Evolutionary conservation across 1,284 basidiomycete genomes (phyloP).

Genomic region (Puccinia coronata): DNA sequence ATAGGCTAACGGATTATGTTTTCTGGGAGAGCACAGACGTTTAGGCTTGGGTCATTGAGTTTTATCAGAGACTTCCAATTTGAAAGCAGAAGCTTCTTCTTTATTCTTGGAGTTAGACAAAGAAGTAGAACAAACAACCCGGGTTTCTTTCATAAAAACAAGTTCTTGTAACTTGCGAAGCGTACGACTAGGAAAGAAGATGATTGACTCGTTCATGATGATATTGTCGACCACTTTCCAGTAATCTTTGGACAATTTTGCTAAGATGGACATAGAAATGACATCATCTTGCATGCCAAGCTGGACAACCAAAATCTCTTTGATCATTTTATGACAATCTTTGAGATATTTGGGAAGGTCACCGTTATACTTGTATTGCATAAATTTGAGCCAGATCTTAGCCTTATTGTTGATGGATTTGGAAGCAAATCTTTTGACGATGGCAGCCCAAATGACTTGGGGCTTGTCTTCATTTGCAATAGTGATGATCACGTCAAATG

Average conservation of each 20-base stretch:
- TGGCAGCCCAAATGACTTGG: too few species aligned
- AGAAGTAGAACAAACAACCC: neutral
- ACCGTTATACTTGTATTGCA: neutral
- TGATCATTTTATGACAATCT: too few species aligned
- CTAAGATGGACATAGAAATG: neutral
- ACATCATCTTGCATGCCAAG: too few species aligned
- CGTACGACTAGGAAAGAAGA: neutral
- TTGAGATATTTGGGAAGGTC: neutral
- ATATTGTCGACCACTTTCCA: conserved; percentile 7
- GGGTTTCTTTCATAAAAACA: neutral
- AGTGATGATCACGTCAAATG: neutral
- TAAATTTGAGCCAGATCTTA: neutral
- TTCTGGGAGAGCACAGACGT: neutral
- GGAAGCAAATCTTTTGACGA: neutral
- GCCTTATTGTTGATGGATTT: neutral
- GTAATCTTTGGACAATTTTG: neutral
- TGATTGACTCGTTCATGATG: conserved; percentile 2
- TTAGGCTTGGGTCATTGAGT: neutral
- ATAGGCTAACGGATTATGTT: conserved; percentile 12
- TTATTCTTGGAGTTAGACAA: neutral
- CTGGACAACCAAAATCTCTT: too few species aligned
- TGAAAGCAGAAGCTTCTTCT: neutral
- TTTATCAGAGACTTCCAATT: neutral
- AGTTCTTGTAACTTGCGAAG: neutral
- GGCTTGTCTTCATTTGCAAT: conserved; percentile 4